Evolutionary conservation across 345 rosid species (phyloP).

Genomic region (Citropsis articulata): DNA sequence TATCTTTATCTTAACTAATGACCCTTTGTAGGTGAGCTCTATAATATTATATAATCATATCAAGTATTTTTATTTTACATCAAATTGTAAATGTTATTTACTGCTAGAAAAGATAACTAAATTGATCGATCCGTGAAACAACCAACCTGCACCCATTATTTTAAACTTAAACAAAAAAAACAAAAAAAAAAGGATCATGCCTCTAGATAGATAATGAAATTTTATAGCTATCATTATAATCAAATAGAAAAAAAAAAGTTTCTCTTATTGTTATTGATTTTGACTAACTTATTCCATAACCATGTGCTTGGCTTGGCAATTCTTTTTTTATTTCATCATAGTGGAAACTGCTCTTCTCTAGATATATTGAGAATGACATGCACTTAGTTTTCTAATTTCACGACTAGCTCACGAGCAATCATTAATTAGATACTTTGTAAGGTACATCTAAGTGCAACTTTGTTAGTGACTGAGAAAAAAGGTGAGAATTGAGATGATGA

Average conservation of each 20-base stretch:
- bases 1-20: background rate
- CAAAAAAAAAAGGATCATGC: too few relatives aligned
- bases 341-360: background rate
- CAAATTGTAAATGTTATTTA: background rate
- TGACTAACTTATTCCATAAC: background rate
- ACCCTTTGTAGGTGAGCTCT: background rate
- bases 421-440: background rate
- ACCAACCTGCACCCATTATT: background rate
- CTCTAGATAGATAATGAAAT: conserved; percentile 2
- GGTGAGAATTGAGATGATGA: background rate
- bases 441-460: background rate
- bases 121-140: background rate
- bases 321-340: background rate
- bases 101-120: conserved; percentile 2
- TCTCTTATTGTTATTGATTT: background rate
- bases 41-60: background rate
- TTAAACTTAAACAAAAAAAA: background rate
- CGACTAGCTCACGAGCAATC: background rate
- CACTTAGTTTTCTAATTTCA: background rate
- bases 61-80: conserved; percentile 5
- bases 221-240: background rate
- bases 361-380: background rate
- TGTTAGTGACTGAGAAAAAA: background rate
- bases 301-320: background rate
- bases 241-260: too few relatives aligned